Evolutionary conservation across 176 grass and related monocot genomes (phyloP).

Genomic region (Hsuehochloa calcarea): DNA sequence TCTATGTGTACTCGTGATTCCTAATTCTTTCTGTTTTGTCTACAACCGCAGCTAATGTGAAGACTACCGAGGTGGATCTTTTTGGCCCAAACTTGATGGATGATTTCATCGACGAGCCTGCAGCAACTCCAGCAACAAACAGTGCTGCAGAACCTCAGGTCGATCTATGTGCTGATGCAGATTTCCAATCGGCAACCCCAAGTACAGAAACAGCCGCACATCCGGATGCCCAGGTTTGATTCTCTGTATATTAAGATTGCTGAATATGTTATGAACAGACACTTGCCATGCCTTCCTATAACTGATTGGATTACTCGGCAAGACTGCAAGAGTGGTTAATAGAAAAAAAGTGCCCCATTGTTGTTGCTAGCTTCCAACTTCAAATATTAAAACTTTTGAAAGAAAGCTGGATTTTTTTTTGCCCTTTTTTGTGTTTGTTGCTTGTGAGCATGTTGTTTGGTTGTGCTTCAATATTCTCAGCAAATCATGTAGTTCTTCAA

Average conservation of each 20-base stretch:
- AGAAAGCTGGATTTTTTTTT: not conserved
- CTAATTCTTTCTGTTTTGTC: conserved; percentile 24
- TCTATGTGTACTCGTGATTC: not conserved
- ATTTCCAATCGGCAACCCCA: conserved; percentile 68
- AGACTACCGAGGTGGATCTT: conserved; percentile 55
- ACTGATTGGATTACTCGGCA: not conserved
- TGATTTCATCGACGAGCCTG: conserved; percentile 54
- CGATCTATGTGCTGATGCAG: conserved; percentile 89
- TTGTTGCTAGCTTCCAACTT: conserved; percentile 1
- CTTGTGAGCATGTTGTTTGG: not conserved
- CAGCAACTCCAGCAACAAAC: conserved; percentile 43
- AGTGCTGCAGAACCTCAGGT: conserved; percentile 49
- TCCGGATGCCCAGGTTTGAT: conserved; percentile 57
- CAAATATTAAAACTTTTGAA: not conserved
- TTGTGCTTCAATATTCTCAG: not conserved
- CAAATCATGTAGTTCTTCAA: conserved; percentile 14
- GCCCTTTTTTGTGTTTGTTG: not conserved
- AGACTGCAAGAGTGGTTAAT: not conserved
- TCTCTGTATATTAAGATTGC: conserved; percentile 7
- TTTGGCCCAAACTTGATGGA: conserved; percentile 88
- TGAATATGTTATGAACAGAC: conserved; percentile 6
- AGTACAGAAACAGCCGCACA: conserved; percentile 40
- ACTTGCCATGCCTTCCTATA: conserved; percentile 1
- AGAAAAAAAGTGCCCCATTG: not conserved
- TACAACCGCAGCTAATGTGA: conserved; percentile 56